phyloP scores from a whole-genome alignment of 352 stramenopile species.

The Globisporangium rhizosaccharum region DNA sequence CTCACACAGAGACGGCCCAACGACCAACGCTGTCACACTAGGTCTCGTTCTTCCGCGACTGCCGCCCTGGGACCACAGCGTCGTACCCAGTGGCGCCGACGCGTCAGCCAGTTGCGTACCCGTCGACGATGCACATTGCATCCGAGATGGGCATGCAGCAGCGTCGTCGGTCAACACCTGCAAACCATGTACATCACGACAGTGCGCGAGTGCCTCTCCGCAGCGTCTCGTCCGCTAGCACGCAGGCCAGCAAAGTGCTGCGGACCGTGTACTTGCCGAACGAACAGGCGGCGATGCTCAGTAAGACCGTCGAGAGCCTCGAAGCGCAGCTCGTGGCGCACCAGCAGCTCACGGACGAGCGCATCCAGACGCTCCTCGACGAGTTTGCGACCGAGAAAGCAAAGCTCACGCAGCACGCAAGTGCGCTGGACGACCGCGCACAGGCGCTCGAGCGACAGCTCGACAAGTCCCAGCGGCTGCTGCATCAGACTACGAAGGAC shows the following conservation, averaged over 20 bases:
- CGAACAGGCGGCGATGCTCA: conserved; percentile 48
- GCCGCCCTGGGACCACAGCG: conserved; percentile 43
- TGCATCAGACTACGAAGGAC: conserved; percentile 70
- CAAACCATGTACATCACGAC: conserved; percentile 1
- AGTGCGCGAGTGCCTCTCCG: conserved; percentile 11
- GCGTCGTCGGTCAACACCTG: not conserved
- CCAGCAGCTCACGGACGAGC: conserved; percentile 47
- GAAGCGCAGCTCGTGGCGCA: conserved; percentile 54
- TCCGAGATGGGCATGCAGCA: conserved; percentile 20
- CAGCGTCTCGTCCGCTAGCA: conserved; percentile 10
- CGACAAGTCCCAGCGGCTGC: conserved; percentile 46
- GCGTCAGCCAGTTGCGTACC: conserved; percentile 48
- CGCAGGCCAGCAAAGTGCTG: conserved; percentile 37
- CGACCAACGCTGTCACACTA: conserved; percentile 6
- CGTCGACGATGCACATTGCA: conserved; percentile 71
- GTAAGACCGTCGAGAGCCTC: conserved; percentile 46
- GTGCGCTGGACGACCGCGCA: conserved; percentile 30
- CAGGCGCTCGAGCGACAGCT: conserved; percentile 39
- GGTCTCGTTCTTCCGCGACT: conserved; percentile 76
- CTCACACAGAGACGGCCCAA: not conserved
- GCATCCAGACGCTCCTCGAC: conserved; percentile 53
- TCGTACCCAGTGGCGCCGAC: conserved; percentile 36
- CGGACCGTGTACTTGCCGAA: conserved; percentile 78
- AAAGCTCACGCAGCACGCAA: conserved; percentile 35
- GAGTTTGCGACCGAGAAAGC: conserved; percentile 50